A percentile compares a stretch with the other conserved stretches of the same genome.
phyloP scores from a whole-genome alignment of 2,329 filamentous ascomycete species.

The Ophiostoma fasciatum region DNA sequence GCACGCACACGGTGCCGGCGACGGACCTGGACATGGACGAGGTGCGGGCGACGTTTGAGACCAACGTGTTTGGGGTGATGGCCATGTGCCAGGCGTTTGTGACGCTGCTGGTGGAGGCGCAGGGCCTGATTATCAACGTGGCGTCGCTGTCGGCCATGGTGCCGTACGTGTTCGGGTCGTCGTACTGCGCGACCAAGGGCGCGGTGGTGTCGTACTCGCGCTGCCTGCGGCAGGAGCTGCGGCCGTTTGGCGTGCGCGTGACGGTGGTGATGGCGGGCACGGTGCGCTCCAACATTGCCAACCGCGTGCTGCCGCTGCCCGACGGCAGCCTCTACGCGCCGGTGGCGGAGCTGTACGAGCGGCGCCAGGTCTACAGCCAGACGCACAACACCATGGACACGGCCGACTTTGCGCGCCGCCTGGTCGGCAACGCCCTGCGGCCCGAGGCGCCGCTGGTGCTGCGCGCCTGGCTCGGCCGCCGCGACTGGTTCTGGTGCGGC shows the following conservation, averaged over 20 bases:
- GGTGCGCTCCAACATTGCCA: constrained; percentile 34
- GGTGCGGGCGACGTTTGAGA: constrained; percentile 38
- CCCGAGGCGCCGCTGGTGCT: constrained; percentile 20
- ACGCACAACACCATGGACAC: constrained; percentile 29
- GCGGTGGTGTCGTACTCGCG: constrained; percentile 39
- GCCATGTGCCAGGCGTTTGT: constrained; percentile 36
- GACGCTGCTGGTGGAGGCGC: constrained; percentile 31
- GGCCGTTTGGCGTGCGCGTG: constrained; percentile 39
- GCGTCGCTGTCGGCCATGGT: constrained; percentile 35
- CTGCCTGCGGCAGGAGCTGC: constrained; percentile 36
- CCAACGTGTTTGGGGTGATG: constrained; percentile 44
- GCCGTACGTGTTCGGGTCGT: constrained; percentile 37
- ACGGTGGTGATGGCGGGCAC: constrained; percentile 42
- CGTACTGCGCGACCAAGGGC: constrained; percentile 41
- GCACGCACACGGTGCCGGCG: constrained; percentile 35
- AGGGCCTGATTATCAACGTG: constrained; percentile 39
- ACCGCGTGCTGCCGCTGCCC: constrained; percentile 26
- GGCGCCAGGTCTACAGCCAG: constrained; percentile 33
- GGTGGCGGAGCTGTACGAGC: constrained; percentile 29
- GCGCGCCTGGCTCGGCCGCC: constrained; percentile 23
- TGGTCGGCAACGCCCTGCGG: constrained; percentile 28
- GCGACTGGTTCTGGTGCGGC: constrained; percentile 28
- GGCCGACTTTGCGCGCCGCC: constrained; percentile 24
- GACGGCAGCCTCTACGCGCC: constrained; percentile 31
- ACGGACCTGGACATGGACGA: constrained; percentile 37